A percentile compares a stretch with the other conserved stretches of the same genome.
These are phyloP conservation scores for Yarrowia alimentaria DNA, from an alignment of 805 yeast species.

Conservation along the genomic window DNA sequence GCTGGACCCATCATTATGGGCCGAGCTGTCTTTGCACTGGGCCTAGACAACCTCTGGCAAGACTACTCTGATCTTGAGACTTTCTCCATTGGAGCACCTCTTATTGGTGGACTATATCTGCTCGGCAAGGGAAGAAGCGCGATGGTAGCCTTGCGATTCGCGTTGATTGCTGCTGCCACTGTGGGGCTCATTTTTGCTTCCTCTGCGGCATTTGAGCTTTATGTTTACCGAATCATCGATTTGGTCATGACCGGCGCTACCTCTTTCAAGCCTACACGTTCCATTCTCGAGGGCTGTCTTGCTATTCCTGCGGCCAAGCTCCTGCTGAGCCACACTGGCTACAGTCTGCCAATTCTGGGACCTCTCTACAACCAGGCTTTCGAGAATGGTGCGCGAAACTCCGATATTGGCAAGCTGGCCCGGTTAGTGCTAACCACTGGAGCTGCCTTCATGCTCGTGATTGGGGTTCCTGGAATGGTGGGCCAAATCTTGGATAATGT, in stretches of 20 bases:
- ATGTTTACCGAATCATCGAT: conserved; percentile 5
- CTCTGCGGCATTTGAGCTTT: conserved; percentile 6
- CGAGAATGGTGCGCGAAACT: conserved; percentile 2
- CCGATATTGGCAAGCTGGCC: neutral
- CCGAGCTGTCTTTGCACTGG: conserved; percentile 28
- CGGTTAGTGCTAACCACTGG: conserved; percentile 6
- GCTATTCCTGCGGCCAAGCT: neutral
- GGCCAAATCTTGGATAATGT: too few species aligned
- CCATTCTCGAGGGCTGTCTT: conserved; percentile 6
- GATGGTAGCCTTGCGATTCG: neutral
- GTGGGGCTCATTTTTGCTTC: neutral
- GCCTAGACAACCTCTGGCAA: conserved; percentile 15
- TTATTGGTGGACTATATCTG: conserved; percentile 18
- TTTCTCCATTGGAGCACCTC: conserved; percentile 32
- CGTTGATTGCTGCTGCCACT: conserved; percentile 2
- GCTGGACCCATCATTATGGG: conserved; percentile 38
- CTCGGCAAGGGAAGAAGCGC: too few species aligned
- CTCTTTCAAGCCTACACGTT: neutral
- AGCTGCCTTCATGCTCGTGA: conserved; percentile 7
- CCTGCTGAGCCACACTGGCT: conserved; percentile 5
- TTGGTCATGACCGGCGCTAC: neutral
- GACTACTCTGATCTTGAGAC: conserved; percentile 33
- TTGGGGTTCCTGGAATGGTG: conserved; percentile 8
- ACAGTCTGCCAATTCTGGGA: conserved; percentile 2
- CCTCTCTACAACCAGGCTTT: conserved; percentile 6